Evolutionary conservation across 495 filamentous ascomycete species (phyloP), one percentile per base, ranked within the genome.

Genomic region (Aspergillus heteromorphus): DNA sequence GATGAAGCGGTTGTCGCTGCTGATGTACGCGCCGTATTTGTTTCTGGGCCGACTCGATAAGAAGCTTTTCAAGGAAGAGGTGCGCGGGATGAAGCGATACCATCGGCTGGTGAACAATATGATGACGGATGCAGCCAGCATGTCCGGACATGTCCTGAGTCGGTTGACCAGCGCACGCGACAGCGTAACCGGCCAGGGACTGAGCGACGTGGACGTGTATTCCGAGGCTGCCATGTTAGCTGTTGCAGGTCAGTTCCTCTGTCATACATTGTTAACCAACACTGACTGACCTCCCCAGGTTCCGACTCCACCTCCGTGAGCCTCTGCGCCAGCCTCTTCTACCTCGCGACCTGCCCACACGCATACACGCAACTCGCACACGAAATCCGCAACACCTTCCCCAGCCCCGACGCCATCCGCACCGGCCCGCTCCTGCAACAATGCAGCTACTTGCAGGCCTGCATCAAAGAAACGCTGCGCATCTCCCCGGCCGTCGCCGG

Each of bases 401-500:
- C 43, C 2, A 47, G 19, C 8, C 23, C 27, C 17, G 43, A 47
- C 6, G 23, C 13, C 17, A 47, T 47, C 13, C 43, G 43, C 43
- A 47, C 20, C 21, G 43, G 43, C 2, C 43, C 43, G 3, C 43
- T 47, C 10, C 18, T 58, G 19, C 53, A 58, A 25, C 45, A 51
- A n/a, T 21, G 53, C 23, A 36, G 40, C 1, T 77, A 75, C 25
- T 73, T 90, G 1, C 74, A 76, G 48, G 78, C 81, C 0, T 79
- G 83, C 68, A 82, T 89, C 60, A 85, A 91, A 65, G 87, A 91
- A 57, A 75, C 84, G 4, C 81, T 91, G 78, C 83, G 87, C 47
- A 69, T 89, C 54, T 81, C 83, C 0, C 86, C 86, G 16, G 76
- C 84, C 0, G 84, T 87, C 5, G 72, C 75, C 38, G 80, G 79